These are phyloP conservation scores for Themeda triandra DNA, from an alignment of 176 grass and related monocot genomes.

Conservation along the genomic window DNA sequence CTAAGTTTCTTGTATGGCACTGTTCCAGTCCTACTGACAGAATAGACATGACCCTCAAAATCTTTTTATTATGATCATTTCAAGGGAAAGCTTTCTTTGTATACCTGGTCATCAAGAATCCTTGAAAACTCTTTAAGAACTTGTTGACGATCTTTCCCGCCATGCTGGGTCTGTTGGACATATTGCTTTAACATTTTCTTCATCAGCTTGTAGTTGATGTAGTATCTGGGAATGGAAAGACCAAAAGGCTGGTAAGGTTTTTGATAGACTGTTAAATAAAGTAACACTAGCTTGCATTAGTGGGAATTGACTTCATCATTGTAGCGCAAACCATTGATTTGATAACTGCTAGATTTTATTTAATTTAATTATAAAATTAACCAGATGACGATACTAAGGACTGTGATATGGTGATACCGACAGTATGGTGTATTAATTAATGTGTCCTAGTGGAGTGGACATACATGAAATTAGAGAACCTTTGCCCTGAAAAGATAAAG, in stretches of 20 bases:
- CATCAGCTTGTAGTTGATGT: conserved; percentile 96
- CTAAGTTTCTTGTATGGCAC: background rate
- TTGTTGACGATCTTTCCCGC: conserved; percentile 59
- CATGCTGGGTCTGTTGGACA: conserved; percentile 63
- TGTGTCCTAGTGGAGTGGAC: background rate
- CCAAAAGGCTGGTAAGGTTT: conserved; percentile 10
- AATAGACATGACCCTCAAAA: background rate
- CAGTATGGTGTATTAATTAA: background rate
- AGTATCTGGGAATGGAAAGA: conserved; percentile 61
- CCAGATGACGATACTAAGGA: conserved; percentile 2
- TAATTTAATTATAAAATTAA: background rate
- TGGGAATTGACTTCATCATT: background rate
- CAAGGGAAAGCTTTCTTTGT: conserved; percentile 3
- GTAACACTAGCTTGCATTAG: background rate
- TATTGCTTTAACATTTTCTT: conserved; percentile 95
- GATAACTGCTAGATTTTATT: background rate
- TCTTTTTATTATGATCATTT: conserved; percentile 16
- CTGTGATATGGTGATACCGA: background rate
- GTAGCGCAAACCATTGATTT: background rate
- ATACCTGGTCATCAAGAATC: conserved; percentile 94
- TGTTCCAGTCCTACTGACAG: background rate
- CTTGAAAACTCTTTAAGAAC: conserved; percentile 94
- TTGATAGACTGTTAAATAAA: background rate
- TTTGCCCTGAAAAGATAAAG: background rate
- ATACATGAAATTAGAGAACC: background rate